phyloP scores from a whole-genome alignment of 495 filamentous ascomycete genomes.

The Aeminium ludgeri region DNA sequence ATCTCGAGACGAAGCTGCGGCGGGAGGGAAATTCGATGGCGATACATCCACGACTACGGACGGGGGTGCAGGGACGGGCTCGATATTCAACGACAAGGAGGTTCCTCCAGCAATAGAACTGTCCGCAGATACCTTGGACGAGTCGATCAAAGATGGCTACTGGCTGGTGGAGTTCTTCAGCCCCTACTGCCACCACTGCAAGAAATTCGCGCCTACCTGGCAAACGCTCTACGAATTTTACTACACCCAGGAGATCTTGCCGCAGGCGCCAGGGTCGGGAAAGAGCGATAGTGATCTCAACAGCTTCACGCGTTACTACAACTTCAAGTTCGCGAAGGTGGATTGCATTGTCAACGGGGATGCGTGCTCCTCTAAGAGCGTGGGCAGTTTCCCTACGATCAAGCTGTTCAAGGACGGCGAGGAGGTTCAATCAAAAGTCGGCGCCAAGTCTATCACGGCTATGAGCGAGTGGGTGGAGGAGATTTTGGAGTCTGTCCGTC shows the following conservation, averaged over 20 bases:
- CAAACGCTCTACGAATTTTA: constrained; percentile 94
- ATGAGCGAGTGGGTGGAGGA: constrained; percentile 59
- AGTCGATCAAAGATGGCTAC: constrained; percentile 44
- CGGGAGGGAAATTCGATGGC: constrained; percentile 3
- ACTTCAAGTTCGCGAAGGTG: constrained; percentile 73
- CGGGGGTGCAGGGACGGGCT: constrained; percentile 1
- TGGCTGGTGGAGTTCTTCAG: constrained; percentile 69
- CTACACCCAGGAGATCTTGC: constrained; percentile 68
- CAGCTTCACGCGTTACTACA: constrained; percentile 56
- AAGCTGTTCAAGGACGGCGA: constrained; percentile 71
- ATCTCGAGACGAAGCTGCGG: not conserved
- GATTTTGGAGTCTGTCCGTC: constrained; percentile 55
- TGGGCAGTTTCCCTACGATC: constrained; percentile 56
- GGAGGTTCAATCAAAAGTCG: constrained; percentile 40
- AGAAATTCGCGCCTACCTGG: constrained; percentile 62
- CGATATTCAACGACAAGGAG: constrained; percentile 58
- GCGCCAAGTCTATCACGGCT: constrained; percentile 40
- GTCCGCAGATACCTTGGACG: constrained; percentile 36
- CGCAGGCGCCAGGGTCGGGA: constrained; percentile 28
- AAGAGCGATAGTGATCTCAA: constrained; percentile 33
- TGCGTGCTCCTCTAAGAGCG: constrained; percentile 46
- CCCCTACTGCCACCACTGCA: constrained; percentile 65
- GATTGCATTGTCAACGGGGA: constrained; percentile 72
- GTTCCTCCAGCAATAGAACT: constrained; percentile 61
- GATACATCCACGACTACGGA: constrained; percentile 1